Conservation (phyloP, 1,284 basidiomycete genomes). For the Porodaedalea pini region DNA sequence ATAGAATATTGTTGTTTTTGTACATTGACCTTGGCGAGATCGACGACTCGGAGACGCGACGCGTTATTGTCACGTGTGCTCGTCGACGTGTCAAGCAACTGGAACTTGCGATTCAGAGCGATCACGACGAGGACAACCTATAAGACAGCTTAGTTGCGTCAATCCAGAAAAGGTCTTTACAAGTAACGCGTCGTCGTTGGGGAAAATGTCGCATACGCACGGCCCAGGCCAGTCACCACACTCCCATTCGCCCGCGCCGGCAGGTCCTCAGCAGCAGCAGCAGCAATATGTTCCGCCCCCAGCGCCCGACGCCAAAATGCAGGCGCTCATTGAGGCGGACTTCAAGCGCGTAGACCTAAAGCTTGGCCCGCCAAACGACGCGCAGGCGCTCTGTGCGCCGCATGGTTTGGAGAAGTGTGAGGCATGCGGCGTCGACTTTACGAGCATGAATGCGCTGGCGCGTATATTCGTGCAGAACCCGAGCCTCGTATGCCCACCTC, state of each 20-base stretch:
- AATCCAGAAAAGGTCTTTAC: neutral
- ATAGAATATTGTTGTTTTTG: too few species aligned
- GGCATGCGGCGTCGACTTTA: constrained; percentile 68
- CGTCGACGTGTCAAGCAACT: constrained; percentile 1
- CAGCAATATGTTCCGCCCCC: constrained; percentile 4
- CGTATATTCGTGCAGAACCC: constrained; percentile 69
- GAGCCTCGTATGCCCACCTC: constrained; percentile 75
- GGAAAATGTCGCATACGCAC: constrained; percentile 8
- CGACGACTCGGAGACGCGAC: neutral
- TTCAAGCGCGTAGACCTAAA: constrained; percentile 58
- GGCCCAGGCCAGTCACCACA: constrained; percentile 2
- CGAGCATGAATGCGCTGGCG: constrained; percentile 67
- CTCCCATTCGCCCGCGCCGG: neutral
- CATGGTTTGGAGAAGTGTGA: constrained; percentile 72
- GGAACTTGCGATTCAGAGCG: neutral
- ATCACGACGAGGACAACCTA: neutral
- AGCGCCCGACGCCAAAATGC: constrained; percentile 26
- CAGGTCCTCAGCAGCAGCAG: neutral
- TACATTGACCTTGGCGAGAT: too few species aligned
- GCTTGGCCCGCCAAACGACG: constrained; percentile 49
- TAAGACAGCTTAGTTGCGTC: neutral
- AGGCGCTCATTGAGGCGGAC: constrained; percentile 71
- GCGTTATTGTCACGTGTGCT: constrained; percentile 1
- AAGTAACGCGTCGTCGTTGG: too few species aligned
- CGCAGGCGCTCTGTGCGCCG: constrained; percentile 51